phyloP scores from a whole-genome alignment of 495 filamentous ascomycete genomes.

The Astrocystis sublimbata region DNA sequence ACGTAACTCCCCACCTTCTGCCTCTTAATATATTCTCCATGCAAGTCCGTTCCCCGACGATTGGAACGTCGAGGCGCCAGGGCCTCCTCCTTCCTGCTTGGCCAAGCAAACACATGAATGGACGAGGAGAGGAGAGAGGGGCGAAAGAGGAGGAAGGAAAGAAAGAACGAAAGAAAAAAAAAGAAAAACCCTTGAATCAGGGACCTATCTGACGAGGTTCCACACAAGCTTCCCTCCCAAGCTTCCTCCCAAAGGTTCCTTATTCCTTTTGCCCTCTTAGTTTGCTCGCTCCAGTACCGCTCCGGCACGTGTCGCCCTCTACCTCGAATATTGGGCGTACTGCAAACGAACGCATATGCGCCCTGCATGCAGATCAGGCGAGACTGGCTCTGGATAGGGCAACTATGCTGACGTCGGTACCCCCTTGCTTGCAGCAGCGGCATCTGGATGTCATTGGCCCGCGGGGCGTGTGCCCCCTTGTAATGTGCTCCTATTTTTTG shows the following conservation, averaged over 20 bases:
- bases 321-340: conserved; percentile 16
- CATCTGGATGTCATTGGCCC: conserved; percentile 9
- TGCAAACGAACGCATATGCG: conserved; percentile 14
- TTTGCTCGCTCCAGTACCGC: conserved; percentile 15
- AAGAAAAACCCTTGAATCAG: no score
- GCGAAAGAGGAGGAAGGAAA: no score
- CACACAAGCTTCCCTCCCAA: conserved; percentile 9
- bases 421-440: conserved; percentile 15
- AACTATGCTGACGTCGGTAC: conserved; percentile 11
- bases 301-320: conserved; percentile 18
- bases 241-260: no score
- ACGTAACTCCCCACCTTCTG: conserved; percentile 10
- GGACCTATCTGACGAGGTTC: conserved; percentile 3
- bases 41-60: conserved; percentile 9
- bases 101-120: no score
- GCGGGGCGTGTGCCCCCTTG: conserved; percentile 3
- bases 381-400: conserved; percentile 16
- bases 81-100: not conserved
- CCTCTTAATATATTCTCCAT: not conserved
- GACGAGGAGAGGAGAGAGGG: no score
- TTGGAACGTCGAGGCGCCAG: not conserved
- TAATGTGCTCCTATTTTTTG: not conserved
- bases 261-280: no score
- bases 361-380: conserved; percentile 22
- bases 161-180: no score